Evolutionary conservation across 176 grass and related monocot species (phyloP).

Genomic region (Carex littledalei): DNA sequence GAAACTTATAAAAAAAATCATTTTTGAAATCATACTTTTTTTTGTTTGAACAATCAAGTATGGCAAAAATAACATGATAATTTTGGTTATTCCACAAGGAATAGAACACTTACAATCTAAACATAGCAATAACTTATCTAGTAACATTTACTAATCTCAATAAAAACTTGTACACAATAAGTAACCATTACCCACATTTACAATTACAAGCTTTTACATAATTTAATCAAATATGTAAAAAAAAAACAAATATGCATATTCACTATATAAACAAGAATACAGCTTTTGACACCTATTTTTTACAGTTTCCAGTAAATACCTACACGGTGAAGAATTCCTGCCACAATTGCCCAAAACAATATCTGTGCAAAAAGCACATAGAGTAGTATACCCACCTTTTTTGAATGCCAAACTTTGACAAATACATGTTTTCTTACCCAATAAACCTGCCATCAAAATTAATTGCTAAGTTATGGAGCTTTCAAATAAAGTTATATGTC

Average conservation of each 20-base stretch:
- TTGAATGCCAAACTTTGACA: conserved; percentile 66
- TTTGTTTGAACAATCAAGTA: too few species aligned
- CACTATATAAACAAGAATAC: background rate
- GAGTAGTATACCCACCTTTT: conserved; percentile 66
- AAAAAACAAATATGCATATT: background rate
- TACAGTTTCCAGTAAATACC: conserved; percentile 90
- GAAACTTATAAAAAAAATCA: too few species aligned
- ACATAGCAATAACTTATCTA: background rate
- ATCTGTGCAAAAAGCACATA: conserved; percentile 85
- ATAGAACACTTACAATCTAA: too few species aligned
- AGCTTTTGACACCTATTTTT: background rate
- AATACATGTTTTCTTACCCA: conserved; percentile 92
- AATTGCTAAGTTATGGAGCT: background rate
- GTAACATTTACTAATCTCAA: background rate
- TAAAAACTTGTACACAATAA: background rate
- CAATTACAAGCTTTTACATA: background rate
- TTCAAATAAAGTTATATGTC: background rate
- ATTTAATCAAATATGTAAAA: background rate
- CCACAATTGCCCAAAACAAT: conserved; percentile 68
- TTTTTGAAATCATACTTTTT: too few species aligned
- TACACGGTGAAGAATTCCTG: conserved; percentile 56
- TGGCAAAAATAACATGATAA: too few species aligned
- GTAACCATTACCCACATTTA: background rate
- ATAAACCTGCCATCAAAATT: conserved; percentile 54
- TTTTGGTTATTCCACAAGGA: too few species aligned